A percentile compares a stretch with the other conserved stretches of the same genome.
These are phyloP conservation scores for Fraxinus excelsior DNA, from an alignment of 257 asterid species.

Conservation along the genomic window DNA sequence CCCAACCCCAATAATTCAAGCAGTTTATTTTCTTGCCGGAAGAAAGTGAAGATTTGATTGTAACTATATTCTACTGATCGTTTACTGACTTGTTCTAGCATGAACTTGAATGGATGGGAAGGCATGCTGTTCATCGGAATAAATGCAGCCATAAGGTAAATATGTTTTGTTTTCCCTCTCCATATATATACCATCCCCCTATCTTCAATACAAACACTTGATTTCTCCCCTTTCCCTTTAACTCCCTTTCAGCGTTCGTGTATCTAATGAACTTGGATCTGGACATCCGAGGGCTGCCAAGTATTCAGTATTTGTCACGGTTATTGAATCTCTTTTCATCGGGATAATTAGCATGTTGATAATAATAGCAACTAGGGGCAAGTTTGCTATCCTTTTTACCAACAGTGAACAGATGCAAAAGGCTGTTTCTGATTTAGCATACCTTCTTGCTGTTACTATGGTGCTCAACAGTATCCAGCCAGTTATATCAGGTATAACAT, in stretches of 20 bases:
- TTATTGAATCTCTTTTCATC: conserved; percentile 61
- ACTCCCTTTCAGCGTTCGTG: conserved; percentile 59
- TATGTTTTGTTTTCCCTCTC: not conserved
- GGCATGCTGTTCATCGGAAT: conserved; percentile 96
- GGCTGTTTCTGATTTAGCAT: conserved; percentile 80
- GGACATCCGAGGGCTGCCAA: conserved; percentile 90
- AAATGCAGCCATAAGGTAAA: conserved; percentile 90
- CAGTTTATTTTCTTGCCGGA: too few species aligned
- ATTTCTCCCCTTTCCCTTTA: not conserved
- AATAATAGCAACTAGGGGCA: conserved; percentile 59
- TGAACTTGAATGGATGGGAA: conserved; percentile 99
- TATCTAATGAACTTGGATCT: conserved; percentile 90
- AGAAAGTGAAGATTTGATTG: not conserved
- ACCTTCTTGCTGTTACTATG: conserved; percentile 80
- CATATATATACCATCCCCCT: not conserved
- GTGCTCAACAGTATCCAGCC: conserved; percentile 92
- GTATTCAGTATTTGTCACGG: conserved; percentile 69
- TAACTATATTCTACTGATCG: not conserved
- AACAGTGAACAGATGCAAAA: conserved; percentile 71
- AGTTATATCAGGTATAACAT: conserved; percentile 74
- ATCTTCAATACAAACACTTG: not conserved
- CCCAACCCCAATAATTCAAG: too few species aligned
- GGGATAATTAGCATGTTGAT: conserved; percentile 71
- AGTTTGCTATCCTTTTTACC: conserved; percentile 74
- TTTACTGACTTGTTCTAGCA: conserved; percentile 45